Base-by-base conservation (phyloP, 148 eudicot genomes). In the Rheum nobile region DNA sequence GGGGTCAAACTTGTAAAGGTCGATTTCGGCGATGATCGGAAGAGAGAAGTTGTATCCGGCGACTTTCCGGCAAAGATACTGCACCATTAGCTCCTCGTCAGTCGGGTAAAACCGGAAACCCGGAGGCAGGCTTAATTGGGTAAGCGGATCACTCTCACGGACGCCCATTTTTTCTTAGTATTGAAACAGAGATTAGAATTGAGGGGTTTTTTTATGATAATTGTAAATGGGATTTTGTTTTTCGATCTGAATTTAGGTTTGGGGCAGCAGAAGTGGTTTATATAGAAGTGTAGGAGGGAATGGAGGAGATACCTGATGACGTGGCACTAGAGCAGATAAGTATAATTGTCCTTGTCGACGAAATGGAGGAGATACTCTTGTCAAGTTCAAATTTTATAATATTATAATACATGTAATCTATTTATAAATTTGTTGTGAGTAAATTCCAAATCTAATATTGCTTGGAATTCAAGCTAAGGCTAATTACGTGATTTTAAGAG, bases 61-160 rank as follows among this genome's bases (percentile, higher is more conserved):
- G 11, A 92, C 86, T 73, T 88, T 90, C 29, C 87, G 73, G 73
- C 89, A 85, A 2, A 92, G 77, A 13, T 92, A 92, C 34, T 92
- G 91, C 26, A 92, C 93, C 57, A 92, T 43, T 0, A 92, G 86
- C 76, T 92, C 97, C 63, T 88, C 97, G 55, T 92, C 97, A 0
- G 97, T 90, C 0, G 97, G 97, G 76, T 80, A 84, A 72, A 92
- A 92, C 22, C 97, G 82, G 74, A 92, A 92, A 21, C 97, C 97
- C 9, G 97, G 95, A 3, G 97, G 97, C 69, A 92, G 78, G 54
- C 88, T 80, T 57, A 88, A 78, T 71, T 86, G 95, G 13, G 90
- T 74, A 22, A 82, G 75, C 5, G 88, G 91, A 70, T 88, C 91
- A 6, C 52, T 74, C 31, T 78, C 88, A 35, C 71, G 81, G 1